A percentile compares a stretch with the other conserved stretches of the same genome.
These are phyloP conservation scores for Rosa chinensis DNA, from an alignment of 306 rosid species.

Conservation along the genomic window DNA sequence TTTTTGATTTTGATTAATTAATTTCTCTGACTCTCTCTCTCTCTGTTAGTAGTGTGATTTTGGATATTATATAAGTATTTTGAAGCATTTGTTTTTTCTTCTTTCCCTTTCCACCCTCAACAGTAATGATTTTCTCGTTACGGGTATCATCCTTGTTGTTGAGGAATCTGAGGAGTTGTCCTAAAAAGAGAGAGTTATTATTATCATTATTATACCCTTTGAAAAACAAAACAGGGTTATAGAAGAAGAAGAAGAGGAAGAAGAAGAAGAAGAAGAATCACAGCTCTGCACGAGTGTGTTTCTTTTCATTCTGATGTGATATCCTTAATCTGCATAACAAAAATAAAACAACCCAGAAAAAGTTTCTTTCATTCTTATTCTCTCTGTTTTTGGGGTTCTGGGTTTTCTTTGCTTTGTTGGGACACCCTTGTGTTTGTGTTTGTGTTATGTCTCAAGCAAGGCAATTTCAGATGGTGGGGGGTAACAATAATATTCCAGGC, in stretches of 20 bases:
- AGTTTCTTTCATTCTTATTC: conserved; percentile 13
- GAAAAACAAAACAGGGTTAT: conserved; percentile 2
- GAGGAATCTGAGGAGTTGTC: conserved; percentile 57
- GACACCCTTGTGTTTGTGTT: conserved; percentile 11
- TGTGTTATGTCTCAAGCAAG: conserved; percentile 68
- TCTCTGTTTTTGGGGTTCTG: conserved; percentile 28
- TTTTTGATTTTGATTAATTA: conserved; percentile 10
- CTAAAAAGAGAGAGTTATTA: conserved; percentile 40
- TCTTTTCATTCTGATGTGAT: conserved; percentile 54
- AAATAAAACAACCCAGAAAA: conserved; percentile 24
- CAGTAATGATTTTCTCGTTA: conserved; percentile 62
- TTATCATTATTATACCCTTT: not conserved
- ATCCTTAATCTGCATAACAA: conserved; percentile 22
- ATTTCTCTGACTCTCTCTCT: not conserved
- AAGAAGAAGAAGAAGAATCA: conserved; percentile 31
- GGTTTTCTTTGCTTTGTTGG: conserved; percentile 21
- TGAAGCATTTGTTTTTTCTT: conserved; percentile 5
- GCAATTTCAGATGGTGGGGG: conserved; percentile 64
- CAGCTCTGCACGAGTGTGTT: conserved; percentile 53
- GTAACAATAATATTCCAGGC: conserved; percentile 39
- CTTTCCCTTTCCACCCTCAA: conserved; percentile 34
- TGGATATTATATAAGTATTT: conserved; percentile 19
- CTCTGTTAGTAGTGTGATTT: not conserved
- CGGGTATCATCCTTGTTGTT: conserved; percentile 47
- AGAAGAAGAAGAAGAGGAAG: conserved; percentile 27